These are phyloP conservation scores for Penicillium coffeae DNA, from an alignment of 495 filamentous ascomycete species.

Conservation along the genomic window DNA sequence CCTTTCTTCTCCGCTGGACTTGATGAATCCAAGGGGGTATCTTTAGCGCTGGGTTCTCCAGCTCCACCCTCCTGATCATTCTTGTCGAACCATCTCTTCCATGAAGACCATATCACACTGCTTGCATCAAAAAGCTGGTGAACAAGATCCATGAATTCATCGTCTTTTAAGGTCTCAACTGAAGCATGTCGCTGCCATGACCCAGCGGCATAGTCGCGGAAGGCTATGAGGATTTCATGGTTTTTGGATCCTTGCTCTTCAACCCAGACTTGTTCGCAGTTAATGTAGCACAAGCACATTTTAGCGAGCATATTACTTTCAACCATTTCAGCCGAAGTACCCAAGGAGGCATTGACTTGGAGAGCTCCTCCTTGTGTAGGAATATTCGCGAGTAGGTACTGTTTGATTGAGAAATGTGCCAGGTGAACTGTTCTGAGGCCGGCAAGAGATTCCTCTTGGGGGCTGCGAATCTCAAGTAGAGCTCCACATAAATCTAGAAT, in stretches of 20 bases:
- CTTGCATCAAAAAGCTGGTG: not conserved
- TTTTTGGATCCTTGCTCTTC: not conserved
- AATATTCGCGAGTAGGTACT: conserved; percentile 2
- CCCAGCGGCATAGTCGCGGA: conserved; percentile 1
- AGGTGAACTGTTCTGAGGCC: conserved; percentile 4
- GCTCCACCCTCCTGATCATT: conserved; percentile 1
- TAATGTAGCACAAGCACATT: conserved; percentile 4
- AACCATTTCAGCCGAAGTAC: not conserved
- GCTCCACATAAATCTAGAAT: conserved; percentile 1
- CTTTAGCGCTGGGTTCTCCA: not conserved
- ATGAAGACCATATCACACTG: conserved; percentile 1
- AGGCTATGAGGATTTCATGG: not conserved
- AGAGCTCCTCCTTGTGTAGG: not conserved
- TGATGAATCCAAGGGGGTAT: too few species aligned
- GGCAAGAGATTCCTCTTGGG: not conserved
- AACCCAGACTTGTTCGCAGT: not conserved
- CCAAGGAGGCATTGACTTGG: not conserved
- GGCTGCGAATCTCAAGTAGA: not conserved
- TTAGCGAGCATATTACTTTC: conserved; percentile 2
- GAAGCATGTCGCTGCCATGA: conserved; percentile 2
- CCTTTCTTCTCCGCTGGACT: too few species aligned
- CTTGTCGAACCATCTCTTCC: conserved; percentile 4
- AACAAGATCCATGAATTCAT: not conserved
- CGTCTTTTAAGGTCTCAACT: not conserved
- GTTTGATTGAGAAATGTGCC: conserved; percentile 8